These are phyloP conservation scores for Nakaseomyces sp. DNA, from an alignment of 1,139 yeast genomes.

Conservation along the genomic window DNA sequence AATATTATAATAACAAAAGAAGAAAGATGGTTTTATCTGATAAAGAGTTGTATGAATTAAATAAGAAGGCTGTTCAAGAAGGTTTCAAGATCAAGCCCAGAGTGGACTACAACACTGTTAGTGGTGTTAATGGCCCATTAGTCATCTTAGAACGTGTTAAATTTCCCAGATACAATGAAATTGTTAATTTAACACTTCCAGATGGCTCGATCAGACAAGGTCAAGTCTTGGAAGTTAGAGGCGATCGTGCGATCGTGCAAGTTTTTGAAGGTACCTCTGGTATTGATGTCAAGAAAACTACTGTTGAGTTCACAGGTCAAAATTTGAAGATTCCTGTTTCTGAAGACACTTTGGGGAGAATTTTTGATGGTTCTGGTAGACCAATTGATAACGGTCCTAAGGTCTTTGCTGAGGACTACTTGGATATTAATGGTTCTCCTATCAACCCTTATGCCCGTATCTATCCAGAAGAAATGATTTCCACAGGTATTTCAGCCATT, in stretches of 20 bases:
- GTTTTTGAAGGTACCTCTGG: slow-evolving; percentile 98
- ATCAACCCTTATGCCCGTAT: slow-evolving; percentile 97
- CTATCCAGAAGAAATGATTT: slow-evolving; percentile 98
- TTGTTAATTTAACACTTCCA: slow-evolving; percentile 90
- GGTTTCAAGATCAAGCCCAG: slow-evolving; percentile 88
- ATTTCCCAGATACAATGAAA: slow-evolving; percentile 92
- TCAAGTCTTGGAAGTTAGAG: slow-evolving; percentile 95
- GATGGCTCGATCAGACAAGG: slow-evolving; percentile 94
- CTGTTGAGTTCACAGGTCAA: slow-evolving; percentile 94
- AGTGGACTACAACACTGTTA: slow-evolving; percentile 87
- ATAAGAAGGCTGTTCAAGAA: slow-evolving; percentile 85
- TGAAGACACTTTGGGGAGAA: slow-evolving; percentile 95
- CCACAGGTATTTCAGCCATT: slow-evolving; percentile 96
- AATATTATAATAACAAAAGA: too few relatives aligned
- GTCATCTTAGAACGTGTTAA: slow-evolving; percentile 94
- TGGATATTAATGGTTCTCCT: slow-evolving; percentile 98
- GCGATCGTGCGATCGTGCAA: slow-evolving; percentile 94
- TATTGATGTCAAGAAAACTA: slow-evolving; percentile 92
- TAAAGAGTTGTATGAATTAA: slow-evolving; percentile 50
- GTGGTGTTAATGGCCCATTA: slow-evolving; percentile 96
- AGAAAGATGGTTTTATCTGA: slow-evolving; percentile 30
- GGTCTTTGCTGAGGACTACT: slow-evolving; percentile 94
- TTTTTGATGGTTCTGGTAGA: slow-evolving; percentile 97
- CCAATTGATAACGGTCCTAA: slow-evolving; percentile 98
- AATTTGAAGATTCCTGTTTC: slow-evolving; percentile 88